Evolutionary conservation across 805 yeast genomes (phyloP).

Genomic region (Saccharomycopsis capsularis): DNA sequence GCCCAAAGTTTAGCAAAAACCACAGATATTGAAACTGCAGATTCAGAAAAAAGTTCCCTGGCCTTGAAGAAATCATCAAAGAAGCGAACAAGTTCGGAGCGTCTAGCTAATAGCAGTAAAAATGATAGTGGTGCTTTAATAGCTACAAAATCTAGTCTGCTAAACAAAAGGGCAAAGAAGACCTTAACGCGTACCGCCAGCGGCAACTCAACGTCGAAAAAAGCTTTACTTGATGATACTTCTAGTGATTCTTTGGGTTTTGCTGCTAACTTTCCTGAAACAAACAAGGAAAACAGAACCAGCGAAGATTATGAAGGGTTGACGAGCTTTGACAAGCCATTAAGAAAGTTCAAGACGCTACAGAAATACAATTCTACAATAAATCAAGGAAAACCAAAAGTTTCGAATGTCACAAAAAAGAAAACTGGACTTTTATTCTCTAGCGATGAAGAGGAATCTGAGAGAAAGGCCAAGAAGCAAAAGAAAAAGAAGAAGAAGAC

Average conservation of each 20-base stretch:
- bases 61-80: neutral
- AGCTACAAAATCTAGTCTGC: neutral
- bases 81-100: neutral
- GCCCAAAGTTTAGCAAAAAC: neutral
- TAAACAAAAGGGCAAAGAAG: neutral
- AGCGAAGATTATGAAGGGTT: constrained; percentile 16
- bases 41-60: neutral
- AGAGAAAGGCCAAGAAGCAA: neutral
- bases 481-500: neutral
- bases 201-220: neutral
- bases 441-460: constrained; percentile 15
- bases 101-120: neutral
- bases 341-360: constrained; percentile 12
- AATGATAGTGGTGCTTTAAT: constrained; percentile 9
- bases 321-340: constrained; percentile 13
- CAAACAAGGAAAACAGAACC: constrained; percentile 11
- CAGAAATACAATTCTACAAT: constrained; percentile 17
- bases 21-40: neutral
- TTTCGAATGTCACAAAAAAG: constrained; percentile 15
- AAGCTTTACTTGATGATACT: constrained; percentile 16
- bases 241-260: constrained; percentile 18
- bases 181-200: neutral
- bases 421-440: constrained; percentile 14
- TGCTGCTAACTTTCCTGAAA: neutral
- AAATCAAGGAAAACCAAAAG: constrained; percentile 11